Percentiles rank a stretch among this genome's conserved stretches.
phyloP scores from a whole-genome alignment of 768 basidiomycete genomes.

The Russula foetens region DNA sequence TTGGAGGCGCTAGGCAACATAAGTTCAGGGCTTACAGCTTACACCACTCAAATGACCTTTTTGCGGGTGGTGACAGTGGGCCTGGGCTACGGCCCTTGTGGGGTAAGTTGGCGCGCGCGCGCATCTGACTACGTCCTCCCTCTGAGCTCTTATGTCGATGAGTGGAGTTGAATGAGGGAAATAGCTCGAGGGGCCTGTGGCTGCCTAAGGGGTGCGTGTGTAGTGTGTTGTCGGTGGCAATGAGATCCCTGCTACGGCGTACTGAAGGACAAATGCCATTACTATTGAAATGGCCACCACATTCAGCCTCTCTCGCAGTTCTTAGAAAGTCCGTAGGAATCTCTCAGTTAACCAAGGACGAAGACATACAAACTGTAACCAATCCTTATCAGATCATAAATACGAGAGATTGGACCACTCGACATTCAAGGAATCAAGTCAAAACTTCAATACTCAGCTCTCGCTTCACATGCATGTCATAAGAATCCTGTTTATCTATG shows the following conservation, averaged over 20 bases:
- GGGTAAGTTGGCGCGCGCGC: slow-evolving; percentile 45
- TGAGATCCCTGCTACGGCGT: too few relatives aligned
- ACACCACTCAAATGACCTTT: slow-evolving; percentile 38
- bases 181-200: slow-evolving; percentile 36
- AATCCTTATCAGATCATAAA: too few relatives aligned
- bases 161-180: slow-evolving; percentile 31
- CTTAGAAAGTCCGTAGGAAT: too few relatives aligned
- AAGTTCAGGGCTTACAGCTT: slow-evolving; percentile 43
- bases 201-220: background rate
- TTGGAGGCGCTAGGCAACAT: slow-evolving; percentile 36
- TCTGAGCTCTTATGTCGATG: slow-evolving; percentile 44
- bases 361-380: too few relatives aligned
- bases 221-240: too few relatives aligned
- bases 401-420: too few relatives aligned
- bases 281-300: too few relatives aligned
- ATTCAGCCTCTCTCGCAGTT: too few relatives aligned
- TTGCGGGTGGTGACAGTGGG: slow-evolving; percentile 52
- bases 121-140: slow-evolving; percentile 37
- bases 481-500: background rate
- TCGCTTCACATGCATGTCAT: background rate
- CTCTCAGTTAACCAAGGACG: too few relatives aligned
- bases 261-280: too few relatives aligned
- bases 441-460: too few relatives aligned
- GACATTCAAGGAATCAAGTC: too few relatives aligned
- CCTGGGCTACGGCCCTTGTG: slow-evolving; percentile 43